Conservation (phyloP, 768 basidiomycete species). For the Trametes coccinea region DNA sequence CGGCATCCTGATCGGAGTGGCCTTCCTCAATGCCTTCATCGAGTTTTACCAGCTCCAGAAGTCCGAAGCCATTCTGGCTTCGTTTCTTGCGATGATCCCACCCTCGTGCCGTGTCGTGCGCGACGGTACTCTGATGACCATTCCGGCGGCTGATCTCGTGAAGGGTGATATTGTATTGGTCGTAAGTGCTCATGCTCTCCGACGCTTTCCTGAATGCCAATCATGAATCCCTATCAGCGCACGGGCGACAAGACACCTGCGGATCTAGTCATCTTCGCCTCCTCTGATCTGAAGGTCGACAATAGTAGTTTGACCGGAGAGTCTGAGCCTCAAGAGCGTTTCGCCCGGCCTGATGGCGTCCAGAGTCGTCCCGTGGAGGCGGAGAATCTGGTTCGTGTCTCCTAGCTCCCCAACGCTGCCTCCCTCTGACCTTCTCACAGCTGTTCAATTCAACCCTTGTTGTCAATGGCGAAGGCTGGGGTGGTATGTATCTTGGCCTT, state of each 20-base stretch:
- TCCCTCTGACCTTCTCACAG: constrained; percentile 32
- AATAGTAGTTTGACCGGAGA: constrained; percentile 73
- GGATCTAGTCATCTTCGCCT: constrained; percentile 58
- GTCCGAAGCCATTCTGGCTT: constrained; percentile 70
- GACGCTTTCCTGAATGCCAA: not conserved
- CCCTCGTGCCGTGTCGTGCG: constrained; percentile 66
- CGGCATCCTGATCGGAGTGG: constrained; percentile 65
- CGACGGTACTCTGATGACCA: constrained; percentile 51
- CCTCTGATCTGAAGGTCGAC: constrained; percentile 67
- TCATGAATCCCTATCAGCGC: constrained; percentile 40
- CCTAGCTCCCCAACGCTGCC: not conserved
- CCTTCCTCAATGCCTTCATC: constrained; percentile 69
- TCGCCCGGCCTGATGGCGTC: constrained; percentile 47
- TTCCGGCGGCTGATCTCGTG: constrained; percentile 63
- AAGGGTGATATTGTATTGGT: constrained; percentile 67
- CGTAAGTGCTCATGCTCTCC: constrained; percentile 35
- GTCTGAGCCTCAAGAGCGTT: constrained; percentile 67
- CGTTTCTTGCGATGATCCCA: constrained; percentile 74
- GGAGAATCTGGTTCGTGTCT: constrained; percentile 53
- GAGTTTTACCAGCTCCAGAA: constrained; percentile 74
- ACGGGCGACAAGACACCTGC: constrained; percentile 73
- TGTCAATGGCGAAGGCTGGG: constrained; percentile 74
- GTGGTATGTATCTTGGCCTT: constrained; percentile 41
- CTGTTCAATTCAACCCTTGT: constrained; percentile 71
- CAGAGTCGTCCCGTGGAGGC: constrained; percentile 56